Evolutionary conservation across 208 protist species (phyloP), one percentile per base, ranked within the genome.

Genomic region (Zelonia costaricensis): DNA sequence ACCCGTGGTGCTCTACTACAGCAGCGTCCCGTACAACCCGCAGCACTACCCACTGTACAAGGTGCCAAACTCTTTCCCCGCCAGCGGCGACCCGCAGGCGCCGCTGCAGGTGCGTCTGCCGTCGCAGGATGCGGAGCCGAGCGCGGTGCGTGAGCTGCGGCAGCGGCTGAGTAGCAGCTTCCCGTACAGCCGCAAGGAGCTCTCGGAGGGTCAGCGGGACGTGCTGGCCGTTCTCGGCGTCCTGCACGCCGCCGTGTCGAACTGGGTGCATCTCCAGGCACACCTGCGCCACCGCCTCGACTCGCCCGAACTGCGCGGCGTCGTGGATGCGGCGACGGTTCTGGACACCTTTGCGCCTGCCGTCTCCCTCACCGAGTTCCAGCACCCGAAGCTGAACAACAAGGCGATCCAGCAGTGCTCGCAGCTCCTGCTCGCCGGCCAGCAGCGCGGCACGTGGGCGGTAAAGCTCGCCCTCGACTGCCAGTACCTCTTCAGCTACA

Each of bases 351-450:
- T 71, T 30, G 66, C 78, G 0, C 78, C 84, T 8, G 60, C 72
- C n/a, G 62, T 85, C 35, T 62, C 64, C 2, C 47, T 69, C n/a
- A 40, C 48, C 18, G 80, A 85, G 22, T 95, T 95, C 75, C 74
- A 80, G 60, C 71, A 91, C 44, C 40, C 59, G 10, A 87, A 88
- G 62, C 74, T 93, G n/a, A 88, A 93, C 69, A 82, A 79, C 60
- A 95, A 95, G 61, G 86, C 84, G 25, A 68, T 89, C 49, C 78
- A 84, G 39, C 84, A 91, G n/a, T 84, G 76, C 74, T 88, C 82
- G 4, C 80, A 91, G 35, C 68, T 85, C 10, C 67, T 90, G 28
- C 66, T 91, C 8, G 85, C 89, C 31, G 89, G 86, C 10, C 86
- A 91, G 54, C 86, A 93, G 47, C 65, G 75, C 16, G 69, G 53